These are phyloP conservation scores for Daldinia vernicosa DNA, from an alignment of 495 filamentous ascomycete genomes.

Conservation along the genomic window DNA sequence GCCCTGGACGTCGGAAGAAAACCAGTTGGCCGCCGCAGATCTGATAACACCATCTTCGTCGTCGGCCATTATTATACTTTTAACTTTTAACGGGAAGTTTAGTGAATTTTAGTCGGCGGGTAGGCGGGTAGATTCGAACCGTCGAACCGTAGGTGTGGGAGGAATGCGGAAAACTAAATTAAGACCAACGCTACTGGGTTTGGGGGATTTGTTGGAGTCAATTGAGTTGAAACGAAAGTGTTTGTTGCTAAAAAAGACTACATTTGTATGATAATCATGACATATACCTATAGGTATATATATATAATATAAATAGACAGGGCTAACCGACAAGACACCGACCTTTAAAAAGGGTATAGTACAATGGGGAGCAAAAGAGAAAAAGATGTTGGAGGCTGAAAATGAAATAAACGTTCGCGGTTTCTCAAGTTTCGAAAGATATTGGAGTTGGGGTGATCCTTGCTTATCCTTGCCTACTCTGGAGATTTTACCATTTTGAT, in stretches of 20 bases:
- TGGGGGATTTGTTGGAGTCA: background rate
- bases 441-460: slow-evolving; percentile 20
- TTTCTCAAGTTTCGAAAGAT: slow-evolving; percentile 13
- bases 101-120: background rate
- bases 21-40: slow-evolving; percentile 44
- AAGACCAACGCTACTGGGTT: background rate
- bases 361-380: slow-evolving; percentile 1
- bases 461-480: slow-evolving; percentile 4
- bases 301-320: background rate
- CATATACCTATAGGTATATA: background rate
- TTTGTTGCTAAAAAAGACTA: background rate
- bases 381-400: slow-evolving; percentile 15
- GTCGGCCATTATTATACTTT: slow-evolving; percentile 33
- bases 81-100: background rate
- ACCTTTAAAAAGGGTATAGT: background rate
- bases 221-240: slow-evolving; percentile 16
- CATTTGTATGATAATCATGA: background rate
- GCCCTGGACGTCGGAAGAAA: slow-evolving; percentile 46
- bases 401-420: slow-evolving; percentile 18
- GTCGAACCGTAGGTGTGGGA: background rate
- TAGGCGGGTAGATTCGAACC: background rate
- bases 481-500: background rate
- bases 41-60: slow-evolving; percentile 11
- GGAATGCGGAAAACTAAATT: slow-evolving; percentile 11
- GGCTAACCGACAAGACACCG: background rate